Evolutionary conservation across 1,284 basidiomycete genomes (phyloP).

Genomic region (Malassezia cuniculi): DNA sequence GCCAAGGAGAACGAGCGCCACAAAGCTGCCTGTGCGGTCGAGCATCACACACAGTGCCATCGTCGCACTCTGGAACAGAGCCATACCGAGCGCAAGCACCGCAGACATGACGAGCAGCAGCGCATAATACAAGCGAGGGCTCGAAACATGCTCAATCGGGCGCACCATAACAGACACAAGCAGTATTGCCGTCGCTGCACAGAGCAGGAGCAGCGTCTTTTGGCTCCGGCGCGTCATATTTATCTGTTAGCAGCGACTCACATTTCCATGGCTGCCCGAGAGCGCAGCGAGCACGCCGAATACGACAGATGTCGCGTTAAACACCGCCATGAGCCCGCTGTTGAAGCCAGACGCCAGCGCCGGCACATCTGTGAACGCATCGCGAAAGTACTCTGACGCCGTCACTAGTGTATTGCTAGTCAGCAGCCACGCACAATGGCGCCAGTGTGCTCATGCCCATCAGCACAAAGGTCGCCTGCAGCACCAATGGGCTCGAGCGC

Average conservation of each 20-base stretch:
- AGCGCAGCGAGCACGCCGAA: conserved; percentile 14
- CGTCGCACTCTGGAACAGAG: conserved; percentile 22
- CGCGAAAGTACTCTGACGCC: conserved; percentile 24
- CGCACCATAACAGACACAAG: not conserved
- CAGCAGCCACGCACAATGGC: conserved; percentile 8
- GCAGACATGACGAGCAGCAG: conserved; percentile 9
- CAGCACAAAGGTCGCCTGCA: not conserved
- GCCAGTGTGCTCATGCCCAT: conserved; percentile 13
- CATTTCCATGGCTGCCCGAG: not conserved
- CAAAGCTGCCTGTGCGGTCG: conserved; percentile 10
- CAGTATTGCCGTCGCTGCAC: no score
- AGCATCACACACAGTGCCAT: conserved; percentile 16
- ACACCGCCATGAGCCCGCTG: conserved; percentile 18
- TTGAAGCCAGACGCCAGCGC: conserved; percentile 7
- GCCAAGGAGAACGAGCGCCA: conserved; percentile 20
- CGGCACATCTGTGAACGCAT: conserved; percentile 8
- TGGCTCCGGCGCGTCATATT: not conserved
- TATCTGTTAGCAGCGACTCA: not conserved
- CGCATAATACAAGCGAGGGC: conserved; percentile 6
- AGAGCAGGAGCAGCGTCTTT: not conserved
- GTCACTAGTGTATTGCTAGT: conserved; percentile 24
- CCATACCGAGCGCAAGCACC: conserved; percentile 9
- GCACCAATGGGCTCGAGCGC: not conserved
- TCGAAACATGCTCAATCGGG: not conserved
- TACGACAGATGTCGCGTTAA: conserved; percentile 16